phyloP scores from a whole-genome alignment of 306 rosid genomes.

The Cucumis hystrix region DNA sequence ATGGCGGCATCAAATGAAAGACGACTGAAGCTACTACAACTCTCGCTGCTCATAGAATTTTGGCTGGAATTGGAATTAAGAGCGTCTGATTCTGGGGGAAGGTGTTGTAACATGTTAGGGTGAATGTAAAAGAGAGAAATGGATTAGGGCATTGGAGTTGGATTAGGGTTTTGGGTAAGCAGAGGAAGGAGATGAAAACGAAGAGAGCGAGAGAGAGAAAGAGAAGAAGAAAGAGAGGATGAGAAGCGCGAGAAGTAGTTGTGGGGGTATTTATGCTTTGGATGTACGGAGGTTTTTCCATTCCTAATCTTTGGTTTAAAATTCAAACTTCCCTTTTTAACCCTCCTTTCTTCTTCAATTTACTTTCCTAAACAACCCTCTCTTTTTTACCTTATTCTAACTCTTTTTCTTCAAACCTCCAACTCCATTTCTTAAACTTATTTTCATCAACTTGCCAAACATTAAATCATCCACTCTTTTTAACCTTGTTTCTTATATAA shows the following conservation, averaged over 20 bases:
- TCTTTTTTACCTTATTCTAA: not conserved
- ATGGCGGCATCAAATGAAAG: slow-evolving; percentile 64
- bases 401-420: too few species aligned
- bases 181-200: not conserved
- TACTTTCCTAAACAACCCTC: not conserved
- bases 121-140: not conserved
- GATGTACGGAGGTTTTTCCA: slow-evolving; percentile 13
- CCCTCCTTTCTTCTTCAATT: not conserved
- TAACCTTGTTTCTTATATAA: too few species aligned
- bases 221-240: slow-evolving; percentile 4
- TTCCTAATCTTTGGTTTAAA: not conserved
- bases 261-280: slow-evolving; percentile 48
- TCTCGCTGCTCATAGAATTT: slow-evolving; percentile 76
- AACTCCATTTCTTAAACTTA: too few species aligned
- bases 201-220: not conserved
- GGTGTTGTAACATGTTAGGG: slow-evolving; percentile 41
- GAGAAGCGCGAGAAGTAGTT: slow-evolving; percentile 20
- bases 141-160: not conserved
- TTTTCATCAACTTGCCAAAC: too few species aligned
- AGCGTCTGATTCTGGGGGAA: slow-evolving; percentile 45
- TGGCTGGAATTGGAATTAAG: slow-evolving; percentile 53
- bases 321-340: too few species aligned
- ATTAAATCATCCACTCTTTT: too few species aligned
- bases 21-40: slow-evolving; percentile 88
- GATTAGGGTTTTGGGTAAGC: not conserved